phyloP scores from a whole-genome alignment of 2,329 filamentous ascomycete species.

The Neoarthrinium moseri region DNA sequence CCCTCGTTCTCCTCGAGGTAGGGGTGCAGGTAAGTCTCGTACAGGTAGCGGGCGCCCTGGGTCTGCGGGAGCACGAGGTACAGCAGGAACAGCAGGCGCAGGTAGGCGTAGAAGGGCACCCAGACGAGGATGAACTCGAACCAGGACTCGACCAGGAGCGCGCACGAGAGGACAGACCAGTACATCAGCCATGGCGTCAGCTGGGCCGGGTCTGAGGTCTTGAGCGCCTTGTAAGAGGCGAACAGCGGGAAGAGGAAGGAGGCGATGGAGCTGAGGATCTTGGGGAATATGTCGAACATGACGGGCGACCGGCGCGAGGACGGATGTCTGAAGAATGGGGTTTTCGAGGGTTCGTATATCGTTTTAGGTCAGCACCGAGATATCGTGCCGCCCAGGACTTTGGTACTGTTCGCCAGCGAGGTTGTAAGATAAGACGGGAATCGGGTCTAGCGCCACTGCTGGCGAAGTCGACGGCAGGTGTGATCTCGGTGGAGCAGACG shows the following conservation, averaged over 20 bases:
- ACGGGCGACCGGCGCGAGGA: too few relatives aligned
- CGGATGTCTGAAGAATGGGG: too few relatives aligned
- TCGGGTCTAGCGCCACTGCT: too few relatives aligned
- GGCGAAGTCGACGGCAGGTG: too few relatives aligned
- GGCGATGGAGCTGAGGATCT: slow-evolving; percentile 69
- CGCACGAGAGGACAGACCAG: slow-evolving; percentile 88
- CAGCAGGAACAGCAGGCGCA: slow-evolving; percentile 81
- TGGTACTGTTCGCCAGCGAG: too few relatives aligned
- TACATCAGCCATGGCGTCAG: slow-evolving; percentile 99
- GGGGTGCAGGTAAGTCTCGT: slow-evolving; percentile 81
- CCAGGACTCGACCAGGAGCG: slow-evolving; percentile 82
- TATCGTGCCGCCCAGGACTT: too few relatives aligned
- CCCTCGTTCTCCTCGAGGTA: slow-evolving; percentile 84
- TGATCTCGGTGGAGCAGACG: too few relatives aligned
- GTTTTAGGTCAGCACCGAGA: too few relatives aligned
- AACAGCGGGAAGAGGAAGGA: slow-evolving; percentile 95
- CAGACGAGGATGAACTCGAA: slow-evolving; percentile 83
- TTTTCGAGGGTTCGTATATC: too few relatives aligned
- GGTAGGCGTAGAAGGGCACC: slow-evolving; percentile 92
- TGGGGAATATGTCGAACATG: slow-evolving; percentile 67
- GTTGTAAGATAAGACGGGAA: too few relatives aligned
- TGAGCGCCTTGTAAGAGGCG: slow-evolving; percentile 96
- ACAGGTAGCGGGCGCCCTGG: slow-evolving; percentile 86
- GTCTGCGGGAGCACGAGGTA: slow-evolving; percentile 97
- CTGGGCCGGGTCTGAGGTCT: slow-evolving; percentile 84